Evolutionary conservation across 441 rosid species (phyloP), one percentile per base, ranked within the genome.

Genomic region (Jatropha podagrica): DNA sequence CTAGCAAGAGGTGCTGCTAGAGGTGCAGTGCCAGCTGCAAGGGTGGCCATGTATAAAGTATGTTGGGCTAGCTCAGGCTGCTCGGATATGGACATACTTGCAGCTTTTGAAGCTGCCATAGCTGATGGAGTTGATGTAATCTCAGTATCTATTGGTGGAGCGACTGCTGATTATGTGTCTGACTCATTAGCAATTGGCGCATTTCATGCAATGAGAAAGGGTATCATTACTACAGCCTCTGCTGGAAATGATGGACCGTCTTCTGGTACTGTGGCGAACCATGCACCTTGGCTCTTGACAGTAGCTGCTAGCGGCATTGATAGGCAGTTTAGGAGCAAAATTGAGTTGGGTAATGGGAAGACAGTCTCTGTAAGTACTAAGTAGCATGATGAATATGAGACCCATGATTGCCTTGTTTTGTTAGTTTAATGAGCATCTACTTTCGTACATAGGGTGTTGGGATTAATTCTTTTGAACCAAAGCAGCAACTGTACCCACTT

Each of bases 51-150:
- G 82, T 95, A 95, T 83, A 95, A 95, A 75, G 97, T 93, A n/a
- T 95, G 99, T 73, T 95, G 99, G 99, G 78, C 60, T 41, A 81
- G 81, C 78, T 79, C 84, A 17, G 98, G 93, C 18, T 95, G 99
- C 77, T 77, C 98, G 1, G 98, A 91, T 66, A 89, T 90, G 92
- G 98, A 91, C 85, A 84, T 95, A 55, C 91, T 95, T 32, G 97
- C 97, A 7, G 99, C 88, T 23, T 89, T 90, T 51, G 94, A 95
- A 18, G 87, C 89, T 7, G 98, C 99, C 32, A 86, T 87, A 55
- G 79, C 81, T 4, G 98, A 93, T 52, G 97, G 99, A 0, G 99
- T 95, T 5, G 93, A 95, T 62, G 78, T 95, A 13, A 82, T 93
- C 77, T 95, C 98, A 32, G 70, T 95, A 58, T 95, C 97, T 0